A percentile compares a stretch with the other conserved stretches of the same genome.
Evolutionary conservation across 352 stramenopile species (phyloP).

Genomic region (Globisporangium acanthophoron): DNA sequence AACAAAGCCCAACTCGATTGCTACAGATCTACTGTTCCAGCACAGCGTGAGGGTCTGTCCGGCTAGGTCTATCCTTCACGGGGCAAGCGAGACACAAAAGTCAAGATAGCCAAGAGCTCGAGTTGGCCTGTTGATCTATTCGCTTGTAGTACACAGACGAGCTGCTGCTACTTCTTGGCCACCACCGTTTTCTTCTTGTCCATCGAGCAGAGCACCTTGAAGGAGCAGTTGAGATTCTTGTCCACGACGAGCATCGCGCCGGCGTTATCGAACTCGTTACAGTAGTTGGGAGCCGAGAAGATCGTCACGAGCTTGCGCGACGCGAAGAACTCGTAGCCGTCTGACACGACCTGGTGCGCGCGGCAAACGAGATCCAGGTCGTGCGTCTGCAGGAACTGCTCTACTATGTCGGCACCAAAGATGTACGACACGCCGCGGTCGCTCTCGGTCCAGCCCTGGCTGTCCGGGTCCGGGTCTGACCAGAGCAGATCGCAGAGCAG

Average conservation of each 20-base stretch:
- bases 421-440: conserved; percentile 98
- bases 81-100: too few species aligned
- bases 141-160: too few species aligned
- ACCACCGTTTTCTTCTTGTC: conserved; percentile 60
- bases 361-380: conserved; percentile 97
- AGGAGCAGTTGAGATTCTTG: conserved; percentile 66
- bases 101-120: too few species aligned
- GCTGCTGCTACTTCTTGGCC: conserved; percentile 23
- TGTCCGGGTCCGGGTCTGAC: conserved; percentile 84
- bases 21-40: too few species aligned
- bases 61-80: too few species aligned
- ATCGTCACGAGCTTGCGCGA: conserved; percentile 98
- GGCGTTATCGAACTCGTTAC: conserved; percentile 99
- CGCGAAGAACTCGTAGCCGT: conserved; percentile 99
- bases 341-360: conserved; percentile 99
- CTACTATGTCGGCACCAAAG: conserved; percentile 97
- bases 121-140: too few species aligned
- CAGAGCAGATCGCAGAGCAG: conserved; percentile 86
- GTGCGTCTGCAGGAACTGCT: conserved; percentile 95
- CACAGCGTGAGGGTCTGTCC: too few species aligned
- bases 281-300: conserved; percentile 99
- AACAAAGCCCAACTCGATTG: too few species aligned
- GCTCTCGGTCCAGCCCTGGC: conserved; percentile 93
- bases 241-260: conserved; percentile 84
- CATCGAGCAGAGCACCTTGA: conserved; percentile 77